These are phyloP conservation scores for Phytomonas sp. DNA, from an alignment of 208 protist species.

Conservation along the genomic window DNA sequence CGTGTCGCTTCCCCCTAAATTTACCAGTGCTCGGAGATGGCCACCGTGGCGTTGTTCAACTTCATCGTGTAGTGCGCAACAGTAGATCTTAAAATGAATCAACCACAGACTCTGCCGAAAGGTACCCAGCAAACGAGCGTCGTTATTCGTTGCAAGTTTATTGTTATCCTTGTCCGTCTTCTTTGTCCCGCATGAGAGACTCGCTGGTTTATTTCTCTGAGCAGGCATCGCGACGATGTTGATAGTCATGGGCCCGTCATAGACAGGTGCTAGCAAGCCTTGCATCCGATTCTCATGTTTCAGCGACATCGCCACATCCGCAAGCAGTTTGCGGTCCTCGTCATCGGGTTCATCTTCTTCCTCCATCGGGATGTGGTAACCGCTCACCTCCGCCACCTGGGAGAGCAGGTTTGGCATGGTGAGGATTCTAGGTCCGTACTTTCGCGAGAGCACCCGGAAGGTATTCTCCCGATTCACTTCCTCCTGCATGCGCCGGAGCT, in stretches of 20 bases:
- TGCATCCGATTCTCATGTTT: background rate
- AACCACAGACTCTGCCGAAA: constrained; percentile 73
- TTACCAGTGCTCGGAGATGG: background rate
- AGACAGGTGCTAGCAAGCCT: constrained; percentile 9
- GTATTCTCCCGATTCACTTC: background rate
- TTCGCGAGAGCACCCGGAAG: background rate
- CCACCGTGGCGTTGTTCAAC: constrained; percentile 17
- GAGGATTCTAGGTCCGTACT: background rate
- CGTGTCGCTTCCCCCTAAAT: background rate
- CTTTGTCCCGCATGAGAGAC: background rate
- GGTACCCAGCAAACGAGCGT: constrained; percentile 32
- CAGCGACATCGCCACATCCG: background rate
- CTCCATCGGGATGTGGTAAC: background rate
- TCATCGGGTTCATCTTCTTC: constrained; percentile 1
- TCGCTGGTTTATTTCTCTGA: background rate
- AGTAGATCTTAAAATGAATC: constrained; percentile 76
- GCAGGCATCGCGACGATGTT: constrained; percentile 26
- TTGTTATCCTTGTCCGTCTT: background rate
- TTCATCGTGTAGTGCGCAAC: constrained; percentile 65
- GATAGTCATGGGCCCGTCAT: constrained; percentile 31
- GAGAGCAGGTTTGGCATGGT: constrained; percentile 13
- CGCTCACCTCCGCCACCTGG: constrained; percentile 9
- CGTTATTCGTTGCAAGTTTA: background rate
- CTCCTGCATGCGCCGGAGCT: background rate
- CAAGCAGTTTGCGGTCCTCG: background rate